Conservation (phyloP, 225 moss, liverwort and hornwort genomes). For the Straminergon stramineum region DNA sequence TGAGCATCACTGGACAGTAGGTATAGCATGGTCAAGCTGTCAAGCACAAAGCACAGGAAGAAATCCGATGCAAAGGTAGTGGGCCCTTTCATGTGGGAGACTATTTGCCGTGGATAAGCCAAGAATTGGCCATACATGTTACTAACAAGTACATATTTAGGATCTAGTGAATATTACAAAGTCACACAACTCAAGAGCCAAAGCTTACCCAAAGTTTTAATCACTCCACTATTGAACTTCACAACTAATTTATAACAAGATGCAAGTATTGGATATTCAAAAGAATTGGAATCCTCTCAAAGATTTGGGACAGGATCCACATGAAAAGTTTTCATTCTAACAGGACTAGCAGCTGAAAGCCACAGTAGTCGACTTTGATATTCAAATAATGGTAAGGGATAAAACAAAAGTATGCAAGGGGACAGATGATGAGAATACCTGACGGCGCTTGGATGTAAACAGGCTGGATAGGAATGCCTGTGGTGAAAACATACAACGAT, state of each 20-base stretch:
- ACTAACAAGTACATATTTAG: neutral
- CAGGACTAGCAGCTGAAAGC: neutral
- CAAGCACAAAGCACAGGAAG: neutral
- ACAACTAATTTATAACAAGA: neutral
- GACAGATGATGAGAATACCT: slow-evolving; percentile 5
- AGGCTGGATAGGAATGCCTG: slow-evolving; percentile 39
- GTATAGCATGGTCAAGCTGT: neutral
- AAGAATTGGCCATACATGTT: neutral
- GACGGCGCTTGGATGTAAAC: slow-evolving; percentile 43
- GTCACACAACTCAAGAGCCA: neutral
- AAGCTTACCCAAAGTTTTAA: neutral
- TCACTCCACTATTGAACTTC: neutral
- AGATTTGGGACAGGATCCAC: neutral
- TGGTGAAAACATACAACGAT: slow-evolving; percentile 39
- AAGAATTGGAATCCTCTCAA: neutral
- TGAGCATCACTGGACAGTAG: neutral
- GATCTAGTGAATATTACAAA: neutral
- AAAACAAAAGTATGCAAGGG: neutral
- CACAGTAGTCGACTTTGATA: neutral
- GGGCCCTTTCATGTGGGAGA: too few species aligned
- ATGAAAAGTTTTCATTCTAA: neutral
- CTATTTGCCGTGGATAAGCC: neutral
- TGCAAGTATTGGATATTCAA: neutral
- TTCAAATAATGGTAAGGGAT: neutral
- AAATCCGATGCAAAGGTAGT: neutral